Conservation (phyloP, 2,329 filamentous ascomycete genomes). For the Colletotrichum melonis region DNA sequence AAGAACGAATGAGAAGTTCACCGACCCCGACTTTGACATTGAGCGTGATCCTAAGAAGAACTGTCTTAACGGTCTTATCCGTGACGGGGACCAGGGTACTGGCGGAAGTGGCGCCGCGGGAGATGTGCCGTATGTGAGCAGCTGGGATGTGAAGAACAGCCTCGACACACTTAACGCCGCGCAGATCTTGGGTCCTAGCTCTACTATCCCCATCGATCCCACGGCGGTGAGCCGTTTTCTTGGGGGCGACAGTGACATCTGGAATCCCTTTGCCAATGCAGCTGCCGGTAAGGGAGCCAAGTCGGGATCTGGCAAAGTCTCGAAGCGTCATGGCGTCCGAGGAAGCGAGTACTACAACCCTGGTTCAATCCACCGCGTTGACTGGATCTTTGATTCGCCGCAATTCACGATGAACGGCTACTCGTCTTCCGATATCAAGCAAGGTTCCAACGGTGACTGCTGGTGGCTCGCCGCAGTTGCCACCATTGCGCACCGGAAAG, state of each 20-base stretch:
- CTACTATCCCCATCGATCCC: constrained; percentile 37
- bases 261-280: background rate
- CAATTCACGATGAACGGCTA: constrained; percentile 54
- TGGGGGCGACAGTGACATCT: constrained; percentile 16
- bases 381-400: constrained; percentile 55
- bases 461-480: constrained; percentile 79
- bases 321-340: constrained; percentile 25
- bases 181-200: constrained; percentile 38
- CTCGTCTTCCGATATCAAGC: constrained; percentile 54
- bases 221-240: constrained; percentile 36
- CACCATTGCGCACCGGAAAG: constrained; percentile 73
- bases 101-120: constrained; percentile 19
- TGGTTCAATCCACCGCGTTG: constrained; percentile 54
- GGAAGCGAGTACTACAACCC: constrained; percentile 41
- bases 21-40: constrained; percentile 57
- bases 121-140: constrained; percentile 29
- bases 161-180: constrained; percentile 39
- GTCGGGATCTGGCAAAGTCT: background rate
- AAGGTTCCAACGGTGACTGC: constrained; percentile 71
- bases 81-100: constrained; percentile 13
- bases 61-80: constrained; percentile 48
- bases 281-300: background rate
- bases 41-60: constrained; percentile 50
- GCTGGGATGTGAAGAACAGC: constrained; percentile 39
- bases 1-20: constrained; percentile 58